Evolutionary conservation across 495 filamentous ascomycete genomes (phyloP).

Genomic region (Xylaria cubensis): DNA sequence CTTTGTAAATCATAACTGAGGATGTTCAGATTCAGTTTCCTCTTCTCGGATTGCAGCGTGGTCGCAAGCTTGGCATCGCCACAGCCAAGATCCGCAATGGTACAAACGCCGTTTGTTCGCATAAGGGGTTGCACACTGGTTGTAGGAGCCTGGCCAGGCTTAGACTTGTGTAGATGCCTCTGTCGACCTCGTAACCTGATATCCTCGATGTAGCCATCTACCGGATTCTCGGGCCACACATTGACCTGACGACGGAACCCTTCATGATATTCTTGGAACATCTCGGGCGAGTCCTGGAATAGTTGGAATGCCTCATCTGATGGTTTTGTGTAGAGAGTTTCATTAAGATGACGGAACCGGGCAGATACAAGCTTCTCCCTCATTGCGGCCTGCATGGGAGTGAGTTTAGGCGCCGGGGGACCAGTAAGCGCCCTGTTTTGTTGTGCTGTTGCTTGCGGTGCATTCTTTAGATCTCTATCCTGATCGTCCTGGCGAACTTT

Average conservation of each 20-base stretch:
- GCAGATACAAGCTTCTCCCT: conserved; percentile 89
- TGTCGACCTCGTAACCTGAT: conserved; percentile 65
- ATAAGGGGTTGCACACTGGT: conserved; percentile 42
- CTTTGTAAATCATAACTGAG: conserved; percentile 62
- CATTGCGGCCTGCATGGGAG: conserved; percentile 92
- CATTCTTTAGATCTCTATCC: conserved; percentile 18
- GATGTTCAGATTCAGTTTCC: conserved; percentile 49
- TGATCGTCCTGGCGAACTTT: conserved; percentile 33
- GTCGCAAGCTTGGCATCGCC: conserved; percentile 72
- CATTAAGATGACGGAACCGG: conserved; percentile 96
- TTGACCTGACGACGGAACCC: conserved; percentile 94
- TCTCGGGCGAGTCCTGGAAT: conserved; percentile 80
- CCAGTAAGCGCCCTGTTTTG: conserved; percentile 25
- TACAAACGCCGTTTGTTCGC: conserved; percentile 65
- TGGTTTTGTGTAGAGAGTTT: conserved; percentile 91
- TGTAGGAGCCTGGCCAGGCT: conserved; percentile 35
- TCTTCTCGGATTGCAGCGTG: conserved; percentile 66
- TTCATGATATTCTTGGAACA: conserved; percentile 92
- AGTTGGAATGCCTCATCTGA: conserved; percentile 78
- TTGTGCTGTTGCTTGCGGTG: conserved; percentile 6
- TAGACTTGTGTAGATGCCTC: conserved; percentile 35
- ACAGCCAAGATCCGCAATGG: conserved; percentile 74
- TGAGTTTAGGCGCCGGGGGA: conserved; percentile 64
- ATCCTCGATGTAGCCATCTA: conserved; percentile 76
- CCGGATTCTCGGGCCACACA: conserved; percentile 94